These are phyloP conservation scores for Gleditsia sinensis DNA, from an alignment of 306 rosid species.

Conservation along the genomic window DNA sequence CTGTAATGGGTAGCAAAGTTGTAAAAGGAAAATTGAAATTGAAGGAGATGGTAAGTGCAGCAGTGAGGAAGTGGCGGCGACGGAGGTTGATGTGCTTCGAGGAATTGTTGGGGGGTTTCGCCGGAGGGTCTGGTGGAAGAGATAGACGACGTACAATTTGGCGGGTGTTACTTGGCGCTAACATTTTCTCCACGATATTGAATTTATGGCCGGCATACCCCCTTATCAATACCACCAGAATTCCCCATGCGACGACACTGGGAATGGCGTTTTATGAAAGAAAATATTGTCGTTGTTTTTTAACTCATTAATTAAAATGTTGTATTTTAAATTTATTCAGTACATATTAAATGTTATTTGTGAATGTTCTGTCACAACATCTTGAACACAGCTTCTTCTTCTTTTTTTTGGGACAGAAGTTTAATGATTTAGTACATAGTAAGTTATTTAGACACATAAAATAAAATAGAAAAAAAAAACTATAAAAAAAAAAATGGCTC, in stretches of 20 bases:
- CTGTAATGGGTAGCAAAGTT: slow-evolving; percentile 1
- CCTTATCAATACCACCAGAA: slow-evolving; percentile 27
- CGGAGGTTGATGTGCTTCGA: slow-evolving; percentile 13
- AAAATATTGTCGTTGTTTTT: too few relatives aligned
- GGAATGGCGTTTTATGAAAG: not conserved
- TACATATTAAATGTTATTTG: too few relatives aligned
- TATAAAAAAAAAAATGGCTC: too few relatives aligned
- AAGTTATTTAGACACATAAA: too few relatives aligned
- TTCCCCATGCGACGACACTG: not conserved
- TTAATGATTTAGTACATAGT: too few relatives aligned
- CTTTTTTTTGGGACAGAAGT: too few relatives aligned
- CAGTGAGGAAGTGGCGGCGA: slow-evolving; percentile 46
- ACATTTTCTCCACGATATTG: slow-evolving; percentile 11
- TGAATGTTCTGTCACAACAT: too few relatives aligned
- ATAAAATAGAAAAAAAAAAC: too few relatives aligned
- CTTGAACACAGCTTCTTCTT: too few relatives aligned
- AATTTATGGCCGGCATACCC: slow-evolving; percentile 11
- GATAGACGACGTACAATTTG: slow-evolving; percentile 15
- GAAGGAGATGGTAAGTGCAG: slow-evolving; percentile 48
- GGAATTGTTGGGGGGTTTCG: not conserved
- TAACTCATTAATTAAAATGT: too few relatives aligned
- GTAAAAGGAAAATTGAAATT: not conserved
- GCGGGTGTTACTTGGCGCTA: slow-evolving; percentile 16
- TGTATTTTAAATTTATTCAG: too few relatives aligned
- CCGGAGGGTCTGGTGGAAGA: slow-evolving; percentile 23